Evolutionary conservation across 2,329 filamentous ascomycete genomes (phyloP).

Genomic region (Scleromitrula shiraiana): DNA sequence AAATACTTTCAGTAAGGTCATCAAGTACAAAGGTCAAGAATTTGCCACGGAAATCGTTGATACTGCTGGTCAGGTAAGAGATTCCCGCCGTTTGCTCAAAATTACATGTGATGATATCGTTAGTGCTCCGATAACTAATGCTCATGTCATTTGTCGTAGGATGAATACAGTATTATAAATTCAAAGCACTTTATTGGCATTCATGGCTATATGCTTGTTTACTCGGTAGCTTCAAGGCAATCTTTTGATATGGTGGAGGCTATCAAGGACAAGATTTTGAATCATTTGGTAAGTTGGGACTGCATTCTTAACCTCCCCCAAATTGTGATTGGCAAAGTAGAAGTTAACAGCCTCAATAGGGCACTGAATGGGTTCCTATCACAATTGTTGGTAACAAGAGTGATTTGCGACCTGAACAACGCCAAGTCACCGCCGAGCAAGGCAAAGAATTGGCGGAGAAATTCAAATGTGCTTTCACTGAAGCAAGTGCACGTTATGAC

Average conservation of each 20-base stretch:
- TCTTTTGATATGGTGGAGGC: constrained; percentile 97
- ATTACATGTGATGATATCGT: constrained; percentile 10
- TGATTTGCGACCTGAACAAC: constrained; percentile 85
- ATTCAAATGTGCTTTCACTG: constrained; percentile 87
- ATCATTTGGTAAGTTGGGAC: constrained; percentile 65
- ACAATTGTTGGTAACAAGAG: constrained; percentile 97
- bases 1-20: constrained; percentile 95
- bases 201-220: constrained; percentile 97
- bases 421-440: constrained; percentile 80
- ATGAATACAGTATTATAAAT: constrained; percentile 97
- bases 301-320: background rate
- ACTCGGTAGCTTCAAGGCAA: constrained; percentile 89
- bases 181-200: constrained; percentile 99
- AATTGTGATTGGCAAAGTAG: constrained; percentile 6
- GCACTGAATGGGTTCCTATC: constrained; percentile 84
- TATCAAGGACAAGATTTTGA: constrained; percentile 94
- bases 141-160: constrained; percentile 49
- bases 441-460: constrained; percentile 78
- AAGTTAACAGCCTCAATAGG: constrained; percentile 42
- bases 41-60: constrained; percentile 97
- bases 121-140: constrained; percentile 10
- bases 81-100: background rate
- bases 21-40: constrained; percentile 87
- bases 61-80: constrained; percentile 79
- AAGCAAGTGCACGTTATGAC: constrained; percentile 89